phyloP scores from a whole-genome alignment of 805 yeast genomes.

The Jamesozyma jinghongensis region DNA sequence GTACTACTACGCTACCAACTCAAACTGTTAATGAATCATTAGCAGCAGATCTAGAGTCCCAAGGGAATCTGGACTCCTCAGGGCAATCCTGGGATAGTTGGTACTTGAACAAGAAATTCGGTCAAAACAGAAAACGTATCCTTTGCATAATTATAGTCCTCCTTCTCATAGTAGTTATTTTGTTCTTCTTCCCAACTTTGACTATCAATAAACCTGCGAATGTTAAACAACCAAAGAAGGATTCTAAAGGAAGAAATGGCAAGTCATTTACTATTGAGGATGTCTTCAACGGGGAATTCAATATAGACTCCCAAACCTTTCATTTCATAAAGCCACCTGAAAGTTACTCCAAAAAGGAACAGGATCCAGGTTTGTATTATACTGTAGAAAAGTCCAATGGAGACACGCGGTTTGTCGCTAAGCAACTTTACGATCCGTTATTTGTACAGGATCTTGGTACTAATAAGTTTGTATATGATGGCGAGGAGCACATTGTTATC shows the following conservation, averaged over 20 bases:
- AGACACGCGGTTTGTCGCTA: constrained; percentile 17
- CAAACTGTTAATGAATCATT: not conserved
- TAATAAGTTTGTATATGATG: constrained; percentile 35
- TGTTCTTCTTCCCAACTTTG: constrained; percentile 3
- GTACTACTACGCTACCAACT: constrained; percentile 1
- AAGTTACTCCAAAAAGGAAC: constrained; percentile 14
- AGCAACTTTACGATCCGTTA: constrained; percentile 25
- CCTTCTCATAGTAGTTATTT: not conserved
- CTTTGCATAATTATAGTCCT: not conserved
- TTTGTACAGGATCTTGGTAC: constrained; percentile 18
- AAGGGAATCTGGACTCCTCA: not conserved
- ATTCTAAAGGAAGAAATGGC: not conserved
- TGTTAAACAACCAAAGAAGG: not conserved
- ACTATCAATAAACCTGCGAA: not conserved
- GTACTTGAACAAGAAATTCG: constrained; percentile 8
- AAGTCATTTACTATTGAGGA: constrained; percentile 15
- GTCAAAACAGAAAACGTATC: constrained; percentile 4
- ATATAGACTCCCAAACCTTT: constrained; percentile 15
- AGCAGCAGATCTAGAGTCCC: constrained; percentile 5
- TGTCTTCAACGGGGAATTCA: constrained; percentile 22
- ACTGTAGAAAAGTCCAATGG: constrained; percentile 12
- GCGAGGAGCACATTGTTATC: constrained; percentile 33
- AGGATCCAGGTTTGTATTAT: constrained; percentile 40
- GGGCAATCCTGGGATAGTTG: constrained; percentile 6
- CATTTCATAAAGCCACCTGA: constrained; percentile 22